phyloP scores from a whole-genome alignment of 164 flowering plant species.

The Piper betle region DNA sequence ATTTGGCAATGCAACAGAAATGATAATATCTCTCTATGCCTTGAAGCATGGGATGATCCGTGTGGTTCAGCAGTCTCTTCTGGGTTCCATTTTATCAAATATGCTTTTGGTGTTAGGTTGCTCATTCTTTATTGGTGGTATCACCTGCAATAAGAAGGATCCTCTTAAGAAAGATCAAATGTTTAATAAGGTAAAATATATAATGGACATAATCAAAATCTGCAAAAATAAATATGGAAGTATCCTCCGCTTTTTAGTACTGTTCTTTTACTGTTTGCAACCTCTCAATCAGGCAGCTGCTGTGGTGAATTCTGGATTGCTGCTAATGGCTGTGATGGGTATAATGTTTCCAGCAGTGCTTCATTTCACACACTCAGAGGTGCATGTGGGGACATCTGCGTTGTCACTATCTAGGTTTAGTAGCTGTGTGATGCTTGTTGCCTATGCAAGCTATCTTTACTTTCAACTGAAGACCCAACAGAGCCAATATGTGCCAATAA shows the following conservation, averaged over 20 bases:
- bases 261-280: slow-evolving; percentile 5
- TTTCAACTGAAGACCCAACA: slow-evolving; percentile 52
- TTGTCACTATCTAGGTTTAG: slow-evolving; percentile 54
- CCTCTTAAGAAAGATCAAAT: slow-evolving; percentile 27
- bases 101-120: slow-evolving; percentile 71
- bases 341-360: slow-evolving; percentile 57
- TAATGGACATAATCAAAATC: too few species aligned
- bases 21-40: slow-evolving; percentile 70
- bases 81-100: slow-evolving; percentile 64
- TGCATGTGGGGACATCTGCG: slow-evolving; percentile 53
- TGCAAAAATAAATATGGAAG: too few species aligned
- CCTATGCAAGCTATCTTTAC: slow-evolving; percentile 54
- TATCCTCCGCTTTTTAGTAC: too few species aligned
- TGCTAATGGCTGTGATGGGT: slow-evolving; percentile 82
- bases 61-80: slow-evolving; percentile 62
- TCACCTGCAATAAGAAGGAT: slow-evolving; percentile 26
- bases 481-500: slow-evolving; percentile 28
- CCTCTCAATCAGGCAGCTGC: slow-evolving; percentile 44
- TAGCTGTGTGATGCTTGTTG: slow-evolving; percentile 59
- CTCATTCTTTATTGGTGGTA: slow-evolving; percentile 58
- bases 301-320: slow-evolving; percentile 54
- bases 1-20: slow-evolving; percentile 76
- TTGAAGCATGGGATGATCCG: slow-evolving; percentile 57
- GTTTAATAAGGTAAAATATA: slow-evolving; percentile 40
- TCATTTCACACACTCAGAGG: slow-evolving; percentile 56